Base-by-base conservation (phyloP, 2,329 filamentous ascomycete genomes). In the Escovopsis sp. region DNA sequence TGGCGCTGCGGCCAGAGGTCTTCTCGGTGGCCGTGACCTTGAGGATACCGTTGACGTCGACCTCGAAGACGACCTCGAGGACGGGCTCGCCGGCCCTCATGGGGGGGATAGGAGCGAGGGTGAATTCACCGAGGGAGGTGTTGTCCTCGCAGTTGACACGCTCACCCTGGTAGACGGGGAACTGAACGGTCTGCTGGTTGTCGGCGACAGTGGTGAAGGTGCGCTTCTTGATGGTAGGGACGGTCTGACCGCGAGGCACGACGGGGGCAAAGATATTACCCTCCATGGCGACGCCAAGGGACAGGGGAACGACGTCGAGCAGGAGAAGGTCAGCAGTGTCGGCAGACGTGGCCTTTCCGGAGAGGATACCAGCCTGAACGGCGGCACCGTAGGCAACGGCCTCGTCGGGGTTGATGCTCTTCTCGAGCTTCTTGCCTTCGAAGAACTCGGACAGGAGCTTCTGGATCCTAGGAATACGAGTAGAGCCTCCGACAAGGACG, bases 1-100 rank as follows among this genome's bases (percentile, higher is more conserved):
- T 98, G 66, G 90, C 90, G 56, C 74, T 90, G 61, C 90, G 87
- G 55, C 90, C 90, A 25, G 90, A 94, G 50, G 85, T 88, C 79
- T 98, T 98, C 76, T 98, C 90, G 33, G 88, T 94, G 48, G 90
- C 90, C 44, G 88, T 96, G 55, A 96, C 90, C 79, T 98, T 98
- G 48, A 98, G 79, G 61, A 94, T 94, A 79, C 90, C 90, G 72
- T 98, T 98, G 74, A 94, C 90, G 51, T 98, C 90, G 57, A 98
- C 90, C 70, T 98, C 90, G 66, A 98, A 96, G 61, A 96, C 86
- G 50, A 88, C 83, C 68, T 98, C 90, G 31, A 98, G 81, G 47
- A 93, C 87, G 50, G 90, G 83, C 60, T 98, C 90, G 60, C 90
- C 88, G 55, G 90, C 88, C 55, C 79, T 79, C 85, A 94, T 64